Evolutionary conservation across 352 stramenopile genomes (phyloP), one percentile per base, ranked within the genome.

Genomic region (Blastocystis sp.): DNA sequence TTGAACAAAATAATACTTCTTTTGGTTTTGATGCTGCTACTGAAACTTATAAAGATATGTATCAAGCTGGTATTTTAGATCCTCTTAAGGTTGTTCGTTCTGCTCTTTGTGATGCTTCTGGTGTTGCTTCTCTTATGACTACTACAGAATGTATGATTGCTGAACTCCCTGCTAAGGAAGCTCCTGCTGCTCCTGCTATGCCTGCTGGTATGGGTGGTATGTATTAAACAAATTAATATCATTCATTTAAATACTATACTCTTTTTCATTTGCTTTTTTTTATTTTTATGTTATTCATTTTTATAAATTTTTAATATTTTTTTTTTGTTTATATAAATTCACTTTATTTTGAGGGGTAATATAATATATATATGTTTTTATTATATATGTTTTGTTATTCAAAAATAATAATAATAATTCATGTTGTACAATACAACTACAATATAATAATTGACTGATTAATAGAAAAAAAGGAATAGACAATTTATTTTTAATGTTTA

Each of bases 11-110:
- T 52, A 83, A 83, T 65, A 70, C 80, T 11, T 75, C 88, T 62
- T 80, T 80, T 40, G 92, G 92, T 44, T 98, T 93, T 75, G 93
- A 99, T 80, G 92, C 92, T 18, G 80, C 93, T 70, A 95, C 88
- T 31, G 80, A 78, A 64, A 64, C 91, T 56, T 99, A 95, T 74
- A 84, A 87, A 46, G 80, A 99, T 76, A 93, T 99, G 83, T 84
- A 95, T 58, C 73, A 91, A 47, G 82, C 80, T 47, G 92, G 92
- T 70, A 96, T 99, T 69, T 80, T 81, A 44, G 75, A 81, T 65
- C 75, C 75, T n/a, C 78, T 72, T 25, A 95, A 95, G 79, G 92
- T 99, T 32, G 90, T 95, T 45, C 84, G 87, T 65, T 97, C 89
- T 58, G 92, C 88, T 24, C 77, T 99, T 55, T 76, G 95, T 34